Base-by-base conservation (phyloP, 192 early-diverging fungal genomes). In the Rhizoclosmatium globosum region DNA sequence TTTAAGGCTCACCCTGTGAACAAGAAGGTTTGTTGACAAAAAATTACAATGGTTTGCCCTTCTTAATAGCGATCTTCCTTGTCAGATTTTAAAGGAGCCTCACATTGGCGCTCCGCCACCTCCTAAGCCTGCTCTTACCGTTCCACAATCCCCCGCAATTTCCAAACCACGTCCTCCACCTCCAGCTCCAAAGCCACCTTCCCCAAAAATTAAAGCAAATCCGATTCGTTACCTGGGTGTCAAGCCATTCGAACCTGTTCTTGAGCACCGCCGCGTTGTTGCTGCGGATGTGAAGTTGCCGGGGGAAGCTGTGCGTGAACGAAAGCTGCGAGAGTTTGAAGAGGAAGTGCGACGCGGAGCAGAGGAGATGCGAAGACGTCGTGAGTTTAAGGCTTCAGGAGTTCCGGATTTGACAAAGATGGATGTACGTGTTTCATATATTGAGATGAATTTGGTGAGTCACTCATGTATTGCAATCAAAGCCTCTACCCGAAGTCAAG, bases 261-360 rank as follows among this genome's bases (percentile, higher is more conserved):
- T 84, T n/a, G 77, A 85, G 76, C 81, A 82, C 47, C 78, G 86
- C 2, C 44, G 68, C n/a, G 74, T 87, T 17, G 61, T 56, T 3
- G 73, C 82, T 3, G 48, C 17, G 21, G 81, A 83, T n/a, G 89
- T 92, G 64, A 64, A 80, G 9, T 83, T 94, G 74, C 92, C 89
- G 44, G 92, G 92, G 46, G 92, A 92, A 45, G 85, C 85, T 19
- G 88, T 86, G 45, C 87, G 85, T 43, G 78, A 87, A 70, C 71
- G 82, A 47, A 91, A 91, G 69, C 71, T 84, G 80, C 70, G 76
- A n/a, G 85, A 86, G 62, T 85, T 91, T 78, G 85, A 87, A 67
- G 87, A 89, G 61, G 79, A 86, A 43, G 65, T 85, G 23, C 76
- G 77, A 60, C 77, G 53, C 38, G 62, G 67, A 62, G 23, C 59